A percentile compares a stretch with the other conserved stretches of the same genome.
Conservation (phyloP, 2,329 filamentous ascomycete genomes). For the Orbilia ellipsospora region DNA sequence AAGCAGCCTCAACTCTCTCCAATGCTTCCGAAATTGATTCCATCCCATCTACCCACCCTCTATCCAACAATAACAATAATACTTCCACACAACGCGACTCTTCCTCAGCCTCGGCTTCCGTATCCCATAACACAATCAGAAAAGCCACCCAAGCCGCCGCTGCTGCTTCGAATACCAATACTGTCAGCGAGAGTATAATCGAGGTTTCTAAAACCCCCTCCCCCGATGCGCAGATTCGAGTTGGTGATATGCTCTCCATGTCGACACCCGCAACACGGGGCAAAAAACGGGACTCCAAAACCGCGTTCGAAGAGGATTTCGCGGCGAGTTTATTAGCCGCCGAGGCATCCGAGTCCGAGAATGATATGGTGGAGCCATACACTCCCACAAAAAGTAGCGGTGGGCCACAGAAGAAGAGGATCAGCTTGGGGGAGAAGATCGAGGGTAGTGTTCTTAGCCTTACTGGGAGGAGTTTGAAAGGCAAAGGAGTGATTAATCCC, state of each 20-base stretch:
- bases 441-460: constrained; percentile 24
- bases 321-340: constrained; percentile 43
- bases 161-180: background rate
- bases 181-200: constrained; percentile 5
- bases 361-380: constrained; percentile 19
- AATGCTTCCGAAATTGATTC: constrained; percentile 33
- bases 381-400: constrained; percentile 40
- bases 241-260: constrained; percentile 27
- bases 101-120: constrained; percentile 6
- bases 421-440: constrained; percentile 25
- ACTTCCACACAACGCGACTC: constrained; percentile 12
- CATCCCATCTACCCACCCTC: constrained; percentile 41
- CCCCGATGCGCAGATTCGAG: constrained; percentile 19
- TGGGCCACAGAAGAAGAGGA: constrained; percentile 24
- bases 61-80: constrained; percentile 14
- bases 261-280: constrained; percentile 36
- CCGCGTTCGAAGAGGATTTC: constrained; percentile 50
- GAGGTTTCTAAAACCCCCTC: constrained; percentile 45
- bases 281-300: constrained; percentile 46
- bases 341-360: constrained; percentile 13
- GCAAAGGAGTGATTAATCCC: constrained; percentile 14
- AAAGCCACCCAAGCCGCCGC: constrained; percentile 39
- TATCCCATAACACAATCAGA: constrained; percentile 41
- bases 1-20: constrained; percentile 27
- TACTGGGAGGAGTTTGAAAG: constrained; percentile 7